phyloP scores from a whole-genome alignment of 2,329 filamentous ascomycete species.

The Paracoccidioides brasiliensis region DNA sequence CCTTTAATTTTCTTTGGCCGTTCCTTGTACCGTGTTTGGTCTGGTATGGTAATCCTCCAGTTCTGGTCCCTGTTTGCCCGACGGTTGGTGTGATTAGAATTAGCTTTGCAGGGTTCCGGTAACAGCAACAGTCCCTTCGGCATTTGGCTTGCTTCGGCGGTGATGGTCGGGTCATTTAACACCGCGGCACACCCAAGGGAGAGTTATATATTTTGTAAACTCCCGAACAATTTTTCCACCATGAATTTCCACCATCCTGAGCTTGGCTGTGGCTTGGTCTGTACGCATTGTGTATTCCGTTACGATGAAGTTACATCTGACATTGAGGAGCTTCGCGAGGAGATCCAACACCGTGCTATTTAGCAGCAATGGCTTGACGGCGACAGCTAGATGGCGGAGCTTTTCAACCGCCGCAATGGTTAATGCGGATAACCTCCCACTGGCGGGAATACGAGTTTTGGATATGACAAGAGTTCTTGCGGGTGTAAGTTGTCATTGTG shows the following conservation, averaged over 20 bases:
- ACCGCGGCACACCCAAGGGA: neutral
- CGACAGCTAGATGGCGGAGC: conserved; percentile 17
- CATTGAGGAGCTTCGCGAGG: conserved; percentile 4
- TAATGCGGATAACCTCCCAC: conserved; percentile 44
- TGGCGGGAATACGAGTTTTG: conserved; percentile 76
- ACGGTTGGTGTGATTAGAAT: too few species aligned
- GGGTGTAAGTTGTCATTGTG: conserved; percentile 51
- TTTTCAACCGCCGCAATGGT: conserved; percentile 32
- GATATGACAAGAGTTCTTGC: conserved; percentile 96
- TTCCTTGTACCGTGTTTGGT: neutral
- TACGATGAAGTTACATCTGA: conserved; percentile 6
- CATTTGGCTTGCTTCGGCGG: too few species aligned
- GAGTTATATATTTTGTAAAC: neutral
- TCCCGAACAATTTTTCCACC: neutral
- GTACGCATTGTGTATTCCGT: neutral
- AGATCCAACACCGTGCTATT: neutral
- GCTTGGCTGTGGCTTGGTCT: neutral
- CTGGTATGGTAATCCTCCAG: neutral
- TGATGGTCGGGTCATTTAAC: too few species aligned
- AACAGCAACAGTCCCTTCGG: too few species aligned
- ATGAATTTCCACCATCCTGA: neutral
- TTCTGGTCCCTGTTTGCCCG: too few species aligned
- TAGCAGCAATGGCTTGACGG: conserved; percentile 17
- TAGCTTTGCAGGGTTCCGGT: too few species aligned
- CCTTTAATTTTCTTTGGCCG: neutral